phyloP scores from a whole-genome alignment of 305 asterid species.

The Fraxinus baroniana region DNA sequence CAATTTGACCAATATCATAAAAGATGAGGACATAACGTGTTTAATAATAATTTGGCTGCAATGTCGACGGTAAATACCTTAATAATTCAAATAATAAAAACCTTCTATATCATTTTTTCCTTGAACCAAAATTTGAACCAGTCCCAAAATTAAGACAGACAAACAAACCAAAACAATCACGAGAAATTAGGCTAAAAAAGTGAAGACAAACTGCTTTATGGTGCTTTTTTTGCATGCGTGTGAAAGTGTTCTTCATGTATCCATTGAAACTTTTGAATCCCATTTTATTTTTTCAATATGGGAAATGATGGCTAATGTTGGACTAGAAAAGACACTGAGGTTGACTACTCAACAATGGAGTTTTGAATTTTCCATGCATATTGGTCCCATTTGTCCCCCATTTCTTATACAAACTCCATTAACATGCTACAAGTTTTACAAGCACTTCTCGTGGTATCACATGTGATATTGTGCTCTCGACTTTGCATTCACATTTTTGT shows the following conservation, averaged over 20 bases:
- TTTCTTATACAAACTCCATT: conserved; percentile 52
- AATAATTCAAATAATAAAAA: neutral
- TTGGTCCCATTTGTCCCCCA: conserved; percentile 75
- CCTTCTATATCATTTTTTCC: neutral
- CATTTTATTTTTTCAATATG: conserved; percentile 6
- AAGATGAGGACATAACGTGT: no score
- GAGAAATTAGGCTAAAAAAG: neutral
- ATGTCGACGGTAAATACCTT: neutral
- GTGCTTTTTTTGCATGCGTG: conserved; percentile 65
- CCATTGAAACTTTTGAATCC: conserved; percentile 16
- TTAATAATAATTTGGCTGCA: no score
- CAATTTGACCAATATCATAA: no score
- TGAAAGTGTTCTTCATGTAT: conserved; percentile 29
- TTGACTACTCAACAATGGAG: conserved; percentile 24
- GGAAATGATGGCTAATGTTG: conserved; percentile 51
- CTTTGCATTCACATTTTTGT: neutral
- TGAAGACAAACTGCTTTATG: conserved; percentile 7
- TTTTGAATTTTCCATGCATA: conserved; percentile 24
- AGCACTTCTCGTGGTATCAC: conserved; percentile 35
- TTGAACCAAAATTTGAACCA: neutral
- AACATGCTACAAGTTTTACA: conserved; percentile 36
- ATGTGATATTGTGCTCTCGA: neutral
- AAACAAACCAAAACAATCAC: neutral
- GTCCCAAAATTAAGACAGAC: neutral
- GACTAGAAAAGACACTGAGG: conserved; percentile 38